phyloP scores from a whole-genome alignment of 2,329 filamentous ascomycete species.

The Venturiaceae sp. region DNA sequence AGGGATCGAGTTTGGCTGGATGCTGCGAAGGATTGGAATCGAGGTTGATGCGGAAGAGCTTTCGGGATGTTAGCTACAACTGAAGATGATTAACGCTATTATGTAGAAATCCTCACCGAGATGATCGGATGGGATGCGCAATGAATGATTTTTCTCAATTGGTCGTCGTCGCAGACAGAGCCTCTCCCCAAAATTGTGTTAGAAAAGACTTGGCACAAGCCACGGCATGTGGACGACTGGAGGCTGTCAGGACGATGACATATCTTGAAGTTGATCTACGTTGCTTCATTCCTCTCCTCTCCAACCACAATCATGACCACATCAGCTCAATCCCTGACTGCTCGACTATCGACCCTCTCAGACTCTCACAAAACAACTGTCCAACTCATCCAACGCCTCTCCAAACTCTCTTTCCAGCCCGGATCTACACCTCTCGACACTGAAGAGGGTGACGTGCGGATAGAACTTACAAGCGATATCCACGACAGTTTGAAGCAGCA shows the following conservation, averaged over 20 bases:
- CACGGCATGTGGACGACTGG: no score
- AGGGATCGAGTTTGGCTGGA: neutral
- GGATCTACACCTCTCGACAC: constrained; percentile 50
- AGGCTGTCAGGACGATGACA: neutral
- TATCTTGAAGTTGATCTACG: neutral
- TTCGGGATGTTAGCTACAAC: neutral
- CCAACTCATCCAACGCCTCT: constrained; percentile 45
- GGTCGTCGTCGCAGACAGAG: neutral
- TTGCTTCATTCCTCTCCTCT: neutral
- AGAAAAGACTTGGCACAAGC: neutral
- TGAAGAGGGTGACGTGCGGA: constrained; percentile 55
- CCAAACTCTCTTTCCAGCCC: constrained; percentile 49
- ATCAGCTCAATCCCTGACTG: constrained; percentile 30
- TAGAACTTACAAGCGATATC: constrained; percentile 74
- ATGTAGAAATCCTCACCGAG: neutral
- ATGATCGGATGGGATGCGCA: neutral
- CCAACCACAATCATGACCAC: neutral
- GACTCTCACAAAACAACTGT: constrained; percentile 43
- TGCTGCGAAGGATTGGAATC: neutral
- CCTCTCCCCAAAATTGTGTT: neutral
- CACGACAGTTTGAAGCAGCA: constrained; percentile 65
- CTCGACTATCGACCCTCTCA: constrained; percentile 42
- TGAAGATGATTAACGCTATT: neutral
- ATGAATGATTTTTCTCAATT: neutral
- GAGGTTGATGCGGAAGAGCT: neutral